These are phyloP conservation scores for Fusarium floridanum DNA, from an alignment of 2,329 filamentous ascomycete species.

Conservation along the genomic window DNA sequence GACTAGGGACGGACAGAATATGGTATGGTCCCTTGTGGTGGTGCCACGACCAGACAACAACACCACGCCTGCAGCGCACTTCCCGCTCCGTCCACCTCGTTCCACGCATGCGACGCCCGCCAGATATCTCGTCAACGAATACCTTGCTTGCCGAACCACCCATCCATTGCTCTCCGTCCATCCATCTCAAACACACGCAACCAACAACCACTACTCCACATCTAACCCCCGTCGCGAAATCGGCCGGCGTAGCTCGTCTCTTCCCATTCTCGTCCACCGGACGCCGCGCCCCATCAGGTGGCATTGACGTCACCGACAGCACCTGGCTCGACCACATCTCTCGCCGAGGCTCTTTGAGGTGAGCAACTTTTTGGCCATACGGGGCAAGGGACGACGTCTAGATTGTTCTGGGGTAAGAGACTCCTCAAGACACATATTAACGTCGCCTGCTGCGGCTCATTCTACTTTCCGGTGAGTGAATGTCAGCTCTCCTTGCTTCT, in stretches of 20 bases:
- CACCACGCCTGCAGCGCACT: slow-evolving; percentile 40
- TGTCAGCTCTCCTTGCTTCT: slow-evolving; percentile 12
- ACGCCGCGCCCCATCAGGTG: slow-evolving; percentile 40
- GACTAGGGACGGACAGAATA: slow-evolving; percentile 8
- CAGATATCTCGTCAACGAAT: slow-evolving; percentile 23
- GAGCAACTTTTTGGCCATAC: slow-evolving; percentile 23
- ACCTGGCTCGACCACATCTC: slow-evolving; percentile 22
- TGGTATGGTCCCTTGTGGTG: slow-evolving; percentile 24
- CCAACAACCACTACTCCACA: slow-evolving; percentile 28
- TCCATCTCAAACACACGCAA: slow-evolving; percentile 23
- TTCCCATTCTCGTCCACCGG: slow-evolving; percentile 28
- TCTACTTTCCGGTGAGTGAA: slow-evolving; percentile 35
- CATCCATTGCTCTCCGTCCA: slow-evolving; percentile 32
- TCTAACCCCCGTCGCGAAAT: slow-evolving; percentile 17
- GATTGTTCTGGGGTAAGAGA: slow-evolving; percentile 26
- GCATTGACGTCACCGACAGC: slow-evolving; percentile 45
- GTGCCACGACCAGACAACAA: slow-evolving; percentile 39
- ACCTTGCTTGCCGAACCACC: slow-evolving; percentile 19
- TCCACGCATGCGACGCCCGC: slow-evolving; percentile 31
- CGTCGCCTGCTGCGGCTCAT: slow-evolving; percentile 37
- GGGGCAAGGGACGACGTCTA: slow-evolving; percentile 24
- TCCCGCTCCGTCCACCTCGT: slow-evolving; percentile 12
- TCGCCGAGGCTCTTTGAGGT: slow-evolving; percentile 21
- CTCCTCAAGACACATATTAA: slow-evolving; percentile 28
- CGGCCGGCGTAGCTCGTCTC: slow-evolving; percentile 16